phyloP scores from a whole-genome alignment of 1,284 basidiomycete genomes.

The Athelia sp. region DNA sequence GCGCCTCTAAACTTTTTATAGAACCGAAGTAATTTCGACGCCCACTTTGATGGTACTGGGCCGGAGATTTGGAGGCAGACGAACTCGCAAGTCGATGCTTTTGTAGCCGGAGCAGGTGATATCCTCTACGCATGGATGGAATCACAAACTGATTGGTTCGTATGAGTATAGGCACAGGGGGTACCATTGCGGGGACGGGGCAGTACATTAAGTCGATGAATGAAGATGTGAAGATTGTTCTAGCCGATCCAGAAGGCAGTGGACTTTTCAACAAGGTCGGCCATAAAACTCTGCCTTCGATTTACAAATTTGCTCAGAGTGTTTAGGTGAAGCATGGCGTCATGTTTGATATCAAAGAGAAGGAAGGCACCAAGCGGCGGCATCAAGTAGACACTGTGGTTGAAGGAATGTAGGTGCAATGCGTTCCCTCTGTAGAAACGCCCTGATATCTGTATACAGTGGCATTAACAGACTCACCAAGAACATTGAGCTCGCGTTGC shows the following conservation, averaged over 20 bases:
- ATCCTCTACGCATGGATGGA: conserved; percentile 7
- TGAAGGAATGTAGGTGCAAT: conserved; percentile 68
- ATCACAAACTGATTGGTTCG: conserved; percentile 3
- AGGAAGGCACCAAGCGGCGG: conserved; percentile 90
- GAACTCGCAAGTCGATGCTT: conserved; percentile 77
- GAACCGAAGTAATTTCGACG: conserved; percentile 87
- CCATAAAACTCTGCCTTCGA: too few relatives aligned
- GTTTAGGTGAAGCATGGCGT: conserved; percentile 83
- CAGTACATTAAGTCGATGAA: conserved; percentile 74
- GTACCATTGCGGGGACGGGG: conserved; percentile 87
- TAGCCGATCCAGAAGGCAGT: conserved; percentile 93
- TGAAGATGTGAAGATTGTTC: conserved; percentile 61
- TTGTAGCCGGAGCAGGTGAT: conserved; percentile 88
- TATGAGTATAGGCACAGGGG: conserved; percentile 71
- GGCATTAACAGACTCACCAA: conserved; percentile 86
- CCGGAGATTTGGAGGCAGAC: conserved; percentile 97
- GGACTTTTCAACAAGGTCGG: conserved; percentile 96
- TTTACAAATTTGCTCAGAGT: conserved; percentile 1
- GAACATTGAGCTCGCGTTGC: conserved; percentile 80
- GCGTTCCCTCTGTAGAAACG: not conserved
- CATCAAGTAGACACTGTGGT: conserved; percentile 94
- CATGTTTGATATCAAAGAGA: conserved; percentile 89
- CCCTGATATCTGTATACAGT: conserved; percentile 40
- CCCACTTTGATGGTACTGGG: conserved; percentile 88
- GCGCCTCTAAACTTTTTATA: too few relatives aligned